Base-by-base conservation (phyloP, 257 asterid genomes). In the Striga asiatica region DNA sequence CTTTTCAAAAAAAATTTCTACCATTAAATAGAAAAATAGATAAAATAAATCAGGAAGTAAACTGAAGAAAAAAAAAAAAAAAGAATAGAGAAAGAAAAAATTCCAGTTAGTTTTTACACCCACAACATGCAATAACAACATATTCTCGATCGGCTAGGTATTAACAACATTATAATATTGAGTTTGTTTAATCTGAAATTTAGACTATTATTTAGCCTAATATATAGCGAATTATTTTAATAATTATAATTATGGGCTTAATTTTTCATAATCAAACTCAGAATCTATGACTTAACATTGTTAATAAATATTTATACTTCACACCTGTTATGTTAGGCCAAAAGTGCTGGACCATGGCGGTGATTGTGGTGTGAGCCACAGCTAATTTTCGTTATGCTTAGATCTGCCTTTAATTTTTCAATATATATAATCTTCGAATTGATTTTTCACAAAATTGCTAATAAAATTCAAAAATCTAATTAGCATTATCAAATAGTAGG, bases 311-410 rank as follows among this genome's bases (percentile, higher is more conserved):
- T 29, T 29, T 29, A 29, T 27, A 27, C 6, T 32, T 6, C 39
- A 32, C 5, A 32, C 39, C 6, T 35, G 6, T 29, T 35, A 10
- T 4, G 11, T 48, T 46, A 29, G 28, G 10, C 53, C 60, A 63
- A 42, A 29, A 56, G 18, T 52, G 50, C 38, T 57, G 50, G 24
- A 42, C 18, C 35, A 60, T 13, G 38, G 42, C 46, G 37, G 32
- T 51, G 53, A 51, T 65, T 65, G 42, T 54, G 32, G 66, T 7
- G 18, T 47, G 39, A 34, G 18, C 11, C 29, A 39, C 57, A 59
- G 18, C 43, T 41, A 17, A 60, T 48, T 48, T 31, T 32, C 8
- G 17, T 38, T 48, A 31, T 5, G 24, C 48, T 43, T 16, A 43
- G 12, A 18, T 8, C 11, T 43, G 12, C 2, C 7, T 35, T 8